These are phyloP conservation scores for Candida sonorensis DNA, from an alignment of 805 yeast genomes.

Conservation along the genomic window DNA sequence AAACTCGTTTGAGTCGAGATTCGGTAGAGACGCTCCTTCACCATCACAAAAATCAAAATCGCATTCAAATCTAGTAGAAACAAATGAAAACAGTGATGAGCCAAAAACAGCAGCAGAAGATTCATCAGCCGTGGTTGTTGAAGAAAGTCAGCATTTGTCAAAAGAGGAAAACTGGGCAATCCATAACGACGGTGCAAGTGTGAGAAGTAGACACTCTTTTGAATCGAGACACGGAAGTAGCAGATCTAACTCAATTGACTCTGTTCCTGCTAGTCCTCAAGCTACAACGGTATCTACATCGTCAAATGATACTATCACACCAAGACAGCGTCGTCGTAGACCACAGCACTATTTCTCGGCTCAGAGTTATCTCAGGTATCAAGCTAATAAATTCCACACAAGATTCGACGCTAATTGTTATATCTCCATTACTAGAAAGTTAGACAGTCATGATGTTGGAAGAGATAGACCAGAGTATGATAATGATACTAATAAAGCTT, in stretches of 20 bases:
- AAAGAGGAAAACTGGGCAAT: constrained; percentile 63
- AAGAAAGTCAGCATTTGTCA: background rate
- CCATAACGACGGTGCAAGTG: constrained; percentile 72
- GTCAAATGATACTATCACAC: constrained; percentile 35
- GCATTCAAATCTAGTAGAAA: constrained; percentile 4
- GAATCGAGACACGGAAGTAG: constrained; percentile 23
- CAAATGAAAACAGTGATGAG: background rate
- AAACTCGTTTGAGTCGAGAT: constrained; percentile 83
- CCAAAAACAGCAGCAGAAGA: constrained; percentile 7
- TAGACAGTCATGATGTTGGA: constrained; percentile 92
- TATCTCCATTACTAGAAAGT: constrained; percentile 84
- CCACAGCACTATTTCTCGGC: constrained; percentile 80
- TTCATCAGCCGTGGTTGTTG: constrained; percentile 5
- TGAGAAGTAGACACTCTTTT: constrained; percentile 18
- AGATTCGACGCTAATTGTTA: constrained; percentile 97
- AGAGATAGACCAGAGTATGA: constrained; percentile 52
- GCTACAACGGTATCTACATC: constrained; percentile 1
- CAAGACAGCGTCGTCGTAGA: constrained; percentile 28
- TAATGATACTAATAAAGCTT: constrained; percentile 40
- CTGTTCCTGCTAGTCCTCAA: constrained; percentile 22
- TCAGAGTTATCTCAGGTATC: constrained; percentile 89
- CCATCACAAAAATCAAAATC: constrained; percentile 19
- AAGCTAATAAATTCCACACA: constrained; percentile 81
- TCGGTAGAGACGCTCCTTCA: constrained; percentile 74
- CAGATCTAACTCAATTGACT: constrained; percentile 23